These are phyloP conservation scores for Daldinia decipiens DNA, from an alignment of 495 filamentous ascomycete genomes.

Conservation along the genomic window DNA sequence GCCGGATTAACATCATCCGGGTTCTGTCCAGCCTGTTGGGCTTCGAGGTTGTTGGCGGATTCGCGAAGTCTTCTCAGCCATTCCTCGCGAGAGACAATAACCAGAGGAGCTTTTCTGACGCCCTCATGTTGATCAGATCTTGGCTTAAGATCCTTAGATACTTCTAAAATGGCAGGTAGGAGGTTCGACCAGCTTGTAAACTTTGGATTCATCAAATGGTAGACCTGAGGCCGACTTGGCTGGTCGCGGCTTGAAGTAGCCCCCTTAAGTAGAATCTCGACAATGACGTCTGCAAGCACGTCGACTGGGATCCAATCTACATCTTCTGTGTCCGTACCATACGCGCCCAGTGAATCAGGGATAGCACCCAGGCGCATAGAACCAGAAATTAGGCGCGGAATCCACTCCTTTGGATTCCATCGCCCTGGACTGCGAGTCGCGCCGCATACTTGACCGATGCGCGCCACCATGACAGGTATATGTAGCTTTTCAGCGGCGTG, in stretches of 20 bases:
- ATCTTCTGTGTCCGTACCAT: background rate
- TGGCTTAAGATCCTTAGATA: background rate
- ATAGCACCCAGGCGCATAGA: background rate
- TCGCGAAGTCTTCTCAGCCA: slow-evolving; percentile 1
- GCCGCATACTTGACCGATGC: background rate
- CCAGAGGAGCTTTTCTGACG: background rate
- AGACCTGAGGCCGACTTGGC: background rate
- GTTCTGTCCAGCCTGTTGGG: background rate
- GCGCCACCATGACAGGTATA: background rate
- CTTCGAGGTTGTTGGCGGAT: background rate
- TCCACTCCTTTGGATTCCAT: slow-evolving; percentile 3
- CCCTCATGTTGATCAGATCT: background rate
- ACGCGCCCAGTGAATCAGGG: background rate
- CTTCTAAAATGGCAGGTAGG: background rate
- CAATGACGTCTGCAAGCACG: background rate
- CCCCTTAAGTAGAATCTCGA: background rate
- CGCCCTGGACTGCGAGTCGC: background rate
- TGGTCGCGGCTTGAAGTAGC: background rate
- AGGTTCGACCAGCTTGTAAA: background rate
- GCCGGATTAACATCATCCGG: background rate
- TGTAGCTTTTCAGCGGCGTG: background rate
- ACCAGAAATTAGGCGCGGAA: background rate
- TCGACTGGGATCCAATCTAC: slow-evolving; percentile 3
- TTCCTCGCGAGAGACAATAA: background rate
- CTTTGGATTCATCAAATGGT: background rate